phyloP scores from a whole-genome alignment of 2,329 filamentous ascomycete species.

The Ascocoryne sarcoides region DNA sequence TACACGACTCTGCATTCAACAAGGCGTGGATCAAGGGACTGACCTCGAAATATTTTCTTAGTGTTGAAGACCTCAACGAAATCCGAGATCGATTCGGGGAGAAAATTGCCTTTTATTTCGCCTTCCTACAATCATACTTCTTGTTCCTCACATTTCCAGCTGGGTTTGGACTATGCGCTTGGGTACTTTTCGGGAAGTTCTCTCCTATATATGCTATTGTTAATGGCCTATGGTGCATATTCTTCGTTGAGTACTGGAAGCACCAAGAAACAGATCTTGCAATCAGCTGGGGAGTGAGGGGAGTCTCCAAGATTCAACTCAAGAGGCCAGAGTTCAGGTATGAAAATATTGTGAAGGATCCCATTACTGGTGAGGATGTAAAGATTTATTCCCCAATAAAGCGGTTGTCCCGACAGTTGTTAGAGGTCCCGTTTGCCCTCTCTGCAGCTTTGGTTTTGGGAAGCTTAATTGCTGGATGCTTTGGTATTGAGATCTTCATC shows the following conservation, averaged over 20 bases:
- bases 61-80: slow-evolving; percentile 45
- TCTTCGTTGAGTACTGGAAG: slow-evolving; percentile 96
- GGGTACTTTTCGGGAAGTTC: slow-evolving; percentile 77
- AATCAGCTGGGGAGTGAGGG: slow-evolving; percentile 80
- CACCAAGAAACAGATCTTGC: slow-evolving; percentile 81
- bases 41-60: slow-evolving; percentile 62
- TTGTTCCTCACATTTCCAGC: slow-evolving; percentile 77
- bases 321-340: slow-evolving; percentile 70
- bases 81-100: slow-evolving; percentile 74
- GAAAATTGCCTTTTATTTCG: slow-evolving; percentile 89
- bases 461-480: slow-evolving; percentile 74
- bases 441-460: slow-evolving; percentile 65
- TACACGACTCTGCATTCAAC: slow-evolving; percentile 72
- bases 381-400: slow-evolving; percentile 53
- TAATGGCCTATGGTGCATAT: slow-evolving; percentile 76
- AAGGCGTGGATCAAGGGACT: slow-evolving; percentile 66
- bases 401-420: slow-evolving; percentile 52
- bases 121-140: slow-evolving; percentile 88
- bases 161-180: slow-evolving; percentile 65
- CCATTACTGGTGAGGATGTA: slow-evolving; percentile 58
- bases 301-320: slow-evolving; percentile 72
- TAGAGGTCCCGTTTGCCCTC: slow-evolving; percentile 69
- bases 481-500: slow-evolving; percentile 91
- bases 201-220: slow-evolving; percentile 71
- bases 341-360: slow-evolving; percentile 68